A percentile compares a stretch with the other conserved stretches of the same genome.
phyloP scores from a whole-genome alignment of 371 early-diverging fungal species.

The Saksenaea vasiformis region DNA sequence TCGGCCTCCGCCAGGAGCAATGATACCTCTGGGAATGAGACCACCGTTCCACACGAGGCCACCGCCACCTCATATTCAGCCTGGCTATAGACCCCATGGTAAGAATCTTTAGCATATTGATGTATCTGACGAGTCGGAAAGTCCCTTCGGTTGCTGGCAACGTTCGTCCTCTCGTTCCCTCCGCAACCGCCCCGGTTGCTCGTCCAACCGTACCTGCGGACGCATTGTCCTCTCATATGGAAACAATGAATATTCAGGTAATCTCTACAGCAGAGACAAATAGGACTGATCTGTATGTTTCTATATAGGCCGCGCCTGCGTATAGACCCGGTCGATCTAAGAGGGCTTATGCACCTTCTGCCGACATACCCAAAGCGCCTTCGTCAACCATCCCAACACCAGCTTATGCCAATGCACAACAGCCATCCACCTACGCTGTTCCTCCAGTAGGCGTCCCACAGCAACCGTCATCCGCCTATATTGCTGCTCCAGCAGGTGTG shows the following conservation, averaged over 20 bases:
- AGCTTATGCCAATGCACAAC: background rate
- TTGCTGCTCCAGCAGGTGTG: background rate
- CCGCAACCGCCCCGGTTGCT: background rate
- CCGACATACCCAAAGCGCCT: conserved; percentile 8
- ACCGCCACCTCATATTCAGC: background rate
- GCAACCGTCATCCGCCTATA: background rate
- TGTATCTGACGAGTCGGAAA: too few species aligned
- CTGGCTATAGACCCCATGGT: background rate
- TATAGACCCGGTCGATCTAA: conserved; percentile 21
- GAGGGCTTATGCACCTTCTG: conserved; percentile 35
- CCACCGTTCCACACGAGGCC: background rate
- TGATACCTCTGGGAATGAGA: background rate
- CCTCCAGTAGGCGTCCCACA: background rate
- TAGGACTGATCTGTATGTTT: background rate
- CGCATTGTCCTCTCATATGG: conserved; percentile 10
- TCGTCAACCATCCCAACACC: conserved; percentile 1
- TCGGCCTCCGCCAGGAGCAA: background rate
- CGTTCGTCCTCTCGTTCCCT: background rate
- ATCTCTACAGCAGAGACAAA: background rate
- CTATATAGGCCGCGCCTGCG: background rate
- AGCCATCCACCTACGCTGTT: background rate
- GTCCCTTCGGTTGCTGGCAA: background rate
- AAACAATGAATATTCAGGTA: conserved; percentile 14
- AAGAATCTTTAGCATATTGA: background rate
- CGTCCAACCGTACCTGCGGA: background rate